Evolutionary conservation across 2,329 filamentous ascomycete species (phyloP).

Genomic region (Setomelanomma holmii): DNA sequence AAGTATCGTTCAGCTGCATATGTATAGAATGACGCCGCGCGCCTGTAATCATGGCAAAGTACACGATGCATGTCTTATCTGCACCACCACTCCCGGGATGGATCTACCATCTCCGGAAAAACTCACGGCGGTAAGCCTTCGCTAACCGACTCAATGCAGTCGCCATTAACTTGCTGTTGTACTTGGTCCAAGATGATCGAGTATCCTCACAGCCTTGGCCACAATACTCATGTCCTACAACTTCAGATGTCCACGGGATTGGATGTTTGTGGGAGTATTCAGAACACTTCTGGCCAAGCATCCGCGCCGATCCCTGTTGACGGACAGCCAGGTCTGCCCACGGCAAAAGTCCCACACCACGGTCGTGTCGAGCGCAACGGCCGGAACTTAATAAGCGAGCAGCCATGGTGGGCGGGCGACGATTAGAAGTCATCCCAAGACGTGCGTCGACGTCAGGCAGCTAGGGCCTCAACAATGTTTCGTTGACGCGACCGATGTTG

Average conservation of each 20-base stretch:
- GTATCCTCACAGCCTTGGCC: too few relatives aligned
- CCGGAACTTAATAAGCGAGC: slow-evolving; percentile 17
- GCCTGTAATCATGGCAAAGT: neutral
- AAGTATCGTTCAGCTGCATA: neutral
- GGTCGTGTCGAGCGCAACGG: slow-evolving; percentile 6
- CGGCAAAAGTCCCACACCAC: slow-evolving; percentile 15
- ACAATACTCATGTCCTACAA: too few relatives aligned
- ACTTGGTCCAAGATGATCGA: neutral
- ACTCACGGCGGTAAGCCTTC: neutral
- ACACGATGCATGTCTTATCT: slow-evolving; percentile 4
- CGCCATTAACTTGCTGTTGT: neutral
- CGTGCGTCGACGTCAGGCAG: slow-evolving; percentile 13
- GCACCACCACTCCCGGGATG: neutral
- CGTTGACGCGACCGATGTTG: slow-evolving; percentile 11
- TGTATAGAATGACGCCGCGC: neutral
- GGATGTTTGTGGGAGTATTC: too few relatives aligned
- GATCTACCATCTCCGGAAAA: neutral
- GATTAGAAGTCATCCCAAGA: slow-evolving; percentile 9
- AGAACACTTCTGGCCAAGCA: neutral
- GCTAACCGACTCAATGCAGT: neutral
- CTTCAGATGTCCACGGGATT: too few relatives aligned
- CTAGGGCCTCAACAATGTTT: slow-evolving; percentile 30
- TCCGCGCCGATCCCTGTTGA: neutral
- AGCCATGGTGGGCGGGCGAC: neutral
- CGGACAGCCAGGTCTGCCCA: slow-evolving; percentile 8